Percentiles rank a stretch among this genome's conserved stretches.
These are phyloP conservation scores for Termitomyces sp. DNA, from an alignment of 768 basidiomycete species.

Conservation along the genomic window DNA sequence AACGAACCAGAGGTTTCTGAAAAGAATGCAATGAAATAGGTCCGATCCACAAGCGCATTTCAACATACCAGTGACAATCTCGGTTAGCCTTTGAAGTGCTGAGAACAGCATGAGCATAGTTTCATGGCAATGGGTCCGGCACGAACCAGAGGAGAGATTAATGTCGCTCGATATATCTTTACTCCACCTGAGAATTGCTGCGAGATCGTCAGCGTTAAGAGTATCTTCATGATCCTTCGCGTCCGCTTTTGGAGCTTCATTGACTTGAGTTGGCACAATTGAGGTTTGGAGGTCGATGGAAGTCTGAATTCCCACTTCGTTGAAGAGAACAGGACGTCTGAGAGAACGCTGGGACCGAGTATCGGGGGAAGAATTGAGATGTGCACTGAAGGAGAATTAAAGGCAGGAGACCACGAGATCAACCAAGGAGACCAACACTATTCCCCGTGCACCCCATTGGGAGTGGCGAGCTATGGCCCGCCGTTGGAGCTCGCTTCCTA, in stretches of 20 bases:
- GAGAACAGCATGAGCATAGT: slow-evolving; percentile 3
- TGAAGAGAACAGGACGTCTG: slow-evolving; percentile 55
- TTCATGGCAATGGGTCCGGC: not conserved
- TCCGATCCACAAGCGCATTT: not conserved
- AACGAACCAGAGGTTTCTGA: slow-evolving; percentile 66
- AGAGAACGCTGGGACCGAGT: slow-evolving; percentile 44
- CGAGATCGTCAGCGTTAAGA: slow-evolving; percentile 60
- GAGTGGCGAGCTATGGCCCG: slow-evolving; percentile 64
- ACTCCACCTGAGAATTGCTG: slow-evolving; percentile 71
- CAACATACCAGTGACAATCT: slow-evolving; percentile 61
- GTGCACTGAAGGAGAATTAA: slow-evolving; percentile 36
- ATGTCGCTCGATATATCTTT: slow-evolving; percentile 76
- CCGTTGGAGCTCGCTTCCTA: slow-evolving; percentile 66
- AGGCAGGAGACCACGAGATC: not conserved
- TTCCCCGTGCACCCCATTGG: slow-evolving; percentile 73
- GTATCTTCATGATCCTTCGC: slow-evolving; percentile 52
- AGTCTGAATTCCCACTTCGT: slow-evolving; percentile 67
- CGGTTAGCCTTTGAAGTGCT: slow-evolving; percentile 69
- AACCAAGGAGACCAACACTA: slow-evolving; percentile 47
- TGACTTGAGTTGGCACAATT: slow-evolving; percentile 23
- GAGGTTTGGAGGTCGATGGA: slow-evolving; percentile 32
- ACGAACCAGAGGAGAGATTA: slow-evolving; percentile 58
- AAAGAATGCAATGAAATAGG: not conserved
- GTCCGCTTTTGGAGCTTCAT: slow-evolving; percentile 32
- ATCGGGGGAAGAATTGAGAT: slow-evolving; percentile 48